Conservation (phyloP, 768 basidiomycete species). For the Lactarius indigo region DNA sequence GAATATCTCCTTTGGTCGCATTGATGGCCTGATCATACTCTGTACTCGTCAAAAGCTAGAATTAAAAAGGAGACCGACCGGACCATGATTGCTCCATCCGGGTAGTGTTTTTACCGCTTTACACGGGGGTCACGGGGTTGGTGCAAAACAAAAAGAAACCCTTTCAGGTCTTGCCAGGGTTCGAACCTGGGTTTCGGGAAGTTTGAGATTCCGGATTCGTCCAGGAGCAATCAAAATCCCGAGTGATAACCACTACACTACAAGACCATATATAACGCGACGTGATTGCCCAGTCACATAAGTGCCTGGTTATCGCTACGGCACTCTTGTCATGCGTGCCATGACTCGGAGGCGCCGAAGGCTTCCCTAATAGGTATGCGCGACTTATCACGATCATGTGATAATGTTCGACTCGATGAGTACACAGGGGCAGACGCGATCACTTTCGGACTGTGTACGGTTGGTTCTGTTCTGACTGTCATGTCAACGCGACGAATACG, state of each 20-base stretch:
- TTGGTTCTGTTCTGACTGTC: not conserved
- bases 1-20: not conserved
- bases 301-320: not conserved
- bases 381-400: slow-evolving; percentile 19
- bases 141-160: not conserved
- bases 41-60: too few species aligned
- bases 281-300: not conserved
- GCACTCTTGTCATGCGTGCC: not conserved
- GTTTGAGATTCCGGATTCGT: not conserved
- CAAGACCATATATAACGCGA: slow-evolving; percentile 6
- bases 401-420: not conserved
- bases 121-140: too few species aligned
- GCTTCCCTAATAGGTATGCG: not conserved
- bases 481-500: not conserved
- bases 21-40: not conserved
- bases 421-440: not conserved
- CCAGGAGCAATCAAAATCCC: slow-evolving; percentile 20
- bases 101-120: too few species aligned
- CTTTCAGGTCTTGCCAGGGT: slow-evolving; percentile 24
- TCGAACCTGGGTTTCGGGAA: slow-evolving; percentile 28
- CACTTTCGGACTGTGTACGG: not conserved
- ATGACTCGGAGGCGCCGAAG: too few species aligned
- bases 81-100: too few species aligned
- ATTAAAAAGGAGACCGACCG: too few species aligned
- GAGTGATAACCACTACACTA: slow-evolving; percentile 28